Base-by-base conservation (phyloP, 2,329 filamentous ascomycete genomes). In the Nemania sp. region DNA sequence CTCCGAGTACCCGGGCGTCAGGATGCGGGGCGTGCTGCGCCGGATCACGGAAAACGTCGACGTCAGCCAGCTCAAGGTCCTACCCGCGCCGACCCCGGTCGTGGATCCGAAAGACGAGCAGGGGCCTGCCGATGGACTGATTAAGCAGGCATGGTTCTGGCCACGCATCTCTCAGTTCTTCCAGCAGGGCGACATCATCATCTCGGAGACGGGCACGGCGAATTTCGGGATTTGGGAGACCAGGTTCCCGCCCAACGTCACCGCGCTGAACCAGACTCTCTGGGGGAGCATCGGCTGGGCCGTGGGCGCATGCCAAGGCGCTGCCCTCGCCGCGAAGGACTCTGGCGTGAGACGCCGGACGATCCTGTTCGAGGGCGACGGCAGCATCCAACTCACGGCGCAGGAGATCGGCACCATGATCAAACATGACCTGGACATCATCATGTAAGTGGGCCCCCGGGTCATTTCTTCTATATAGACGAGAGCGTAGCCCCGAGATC, bases 221-320 rank as follows among this genome's bases (percentile, higher is more conserved):
- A 94, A 92, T 77, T 94, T 96, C 73, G 92, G 92, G 57, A 90
- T 95, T 69, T 92, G 90, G 86, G 90, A 93, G 59, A 93, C 91
- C 4, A 84, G 85, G 43, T 95, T 96, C 78, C 92, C 92, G 0
- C 73, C 80, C 2, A 82, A 84, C n/a, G 90, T 93, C n/a, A 91
- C 85, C 7, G 90, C 90, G 17, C 85, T 96, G 69, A 92, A 86
- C 54, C 91, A 95, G 72, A 88, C 91, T 2, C 84, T 95, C 12
- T 77, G 91, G 91, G 73, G 90, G 77, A 85, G 82, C 66, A 86
- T 87, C 60, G 84, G 84, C 20, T 87, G 83, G 83, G 83, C 83
- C 4, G 82, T 86, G 17, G 83, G 83, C 59, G 83, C 84, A 18
- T 79, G 78, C 35, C 83, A 86, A 68, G 83, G 83, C 35, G 92